Percentiles rank a stretch among this genome's conserved stretches.
These are phyloP conservation scores for Grammothele lineata DNA, from an alignment of 768 basidiomycete species.

Conservation along the genomic window DNA sequence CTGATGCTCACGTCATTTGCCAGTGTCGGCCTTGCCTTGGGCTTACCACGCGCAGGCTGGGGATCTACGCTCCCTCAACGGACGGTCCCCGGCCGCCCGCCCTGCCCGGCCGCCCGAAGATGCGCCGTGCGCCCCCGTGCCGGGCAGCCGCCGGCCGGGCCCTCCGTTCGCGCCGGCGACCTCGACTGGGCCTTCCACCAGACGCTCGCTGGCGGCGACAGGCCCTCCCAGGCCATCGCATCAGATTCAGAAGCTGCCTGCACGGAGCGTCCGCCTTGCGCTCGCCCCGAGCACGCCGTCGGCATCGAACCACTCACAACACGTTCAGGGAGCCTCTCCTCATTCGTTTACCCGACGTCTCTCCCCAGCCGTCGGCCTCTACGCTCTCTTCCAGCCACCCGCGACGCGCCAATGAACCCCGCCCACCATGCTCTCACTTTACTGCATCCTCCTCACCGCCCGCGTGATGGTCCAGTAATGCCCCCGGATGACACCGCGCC, in stretches of 20 bases:
- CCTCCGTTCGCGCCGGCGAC: conserved; percentile 5
- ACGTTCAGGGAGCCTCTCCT: conserved; percentile 10
- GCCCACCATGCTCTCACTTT: too few species aligned
- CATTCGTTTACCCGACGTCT: conserved; percentile 3
- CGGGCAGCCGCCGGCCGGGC: neutral
- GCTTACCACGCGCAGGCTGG: conserved; percentile 9
- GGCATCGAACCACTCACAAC: conserved; percentile 14
- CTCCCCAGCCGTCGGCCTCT: neutral
- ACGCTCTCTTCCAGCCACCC: conserved; percentile 1
- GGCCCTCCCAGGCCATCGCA: neutral
- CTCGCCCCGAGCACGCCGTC: conserved; percentile 15
- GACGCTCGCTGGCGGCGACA: conserved; percentile 3
- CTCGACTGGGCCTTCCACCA: conserved; percentile 4
- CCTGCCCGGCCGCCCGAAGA: conserved; percentile 1
- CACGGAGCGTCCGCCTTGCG: too few species aligned
- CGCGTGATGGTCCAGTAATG: too few species aligned
- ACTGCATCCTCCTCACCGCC: too few species aligned
- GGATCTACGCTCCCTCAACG: too few species aligned
- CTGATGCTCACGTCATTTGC: conserved; percentile 19
- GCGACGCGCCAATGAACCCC: neutral
- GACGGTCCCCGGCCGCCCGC: too few species aligned
- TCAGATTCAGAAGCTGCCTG: conserved; percentile 10
- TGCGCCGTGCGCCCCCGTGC: conserved; percentile 1
- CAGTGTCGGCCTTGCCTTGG: too few species aligned
- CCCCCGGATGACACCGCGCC: too few species aligned